phyloP scores from a whole-genome alignment of 768 basidiomycete genomes.

The Serendipita sp. region DNA sequence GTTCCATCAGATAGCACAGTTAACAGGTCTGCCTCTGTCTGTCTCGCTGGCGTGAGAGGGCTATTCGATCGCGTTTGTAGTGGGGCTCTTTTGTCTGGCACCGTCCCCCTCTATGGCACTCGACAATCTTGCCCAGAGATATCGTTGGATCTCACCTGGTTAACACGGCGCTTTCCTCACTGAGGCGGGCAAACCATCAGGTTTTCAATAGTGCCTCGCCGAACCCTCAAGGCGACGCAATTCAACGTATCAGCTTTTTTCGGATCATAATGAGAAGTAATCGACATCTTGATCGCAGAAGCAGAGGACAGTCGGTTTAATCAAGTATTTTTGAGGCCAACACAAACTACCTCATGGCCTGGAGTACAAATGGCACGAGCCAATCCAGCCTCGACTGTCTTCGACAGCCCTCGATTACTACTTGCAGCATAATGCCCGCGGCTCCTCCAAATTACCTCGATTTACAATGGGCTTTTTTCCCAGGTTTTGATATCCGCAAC shows the following conservation, averaged over 20 bases:
- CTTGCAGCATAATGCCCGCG: not conserved
- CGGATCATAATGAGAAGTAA: too few relatives aligned
- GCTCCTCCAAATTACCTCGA: not conserved
- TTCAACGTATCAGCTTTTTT: not conserved
- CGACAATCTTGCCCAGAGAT: not conserved
- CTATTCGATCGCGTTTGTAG: not conserved
- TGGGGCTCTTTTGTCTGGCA: constrained; percentile 3
- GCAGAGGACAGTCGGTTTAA: not conserved
- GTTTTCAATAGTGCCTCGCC: not conserved
- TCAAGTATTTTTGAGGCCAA: not conserved
- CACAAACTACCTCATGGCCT: not conserved
- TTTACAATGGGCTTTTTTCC: not conserved
- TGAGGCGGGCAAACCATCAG: not conserved
- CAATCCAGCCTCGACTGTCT: not conserved
- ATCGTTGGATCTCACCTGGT: not conserved
- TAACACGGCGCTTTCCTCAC: not conserved
- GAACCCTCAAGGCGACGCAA: not conserved
- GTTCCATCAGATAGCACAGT: not conserved
- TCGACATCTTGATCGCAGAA: not conserved
- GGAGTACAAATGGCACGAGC: constrained; percentile 1
- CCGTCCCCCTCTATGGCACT: not conserved
- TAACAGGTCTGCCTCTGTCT: not conserved
- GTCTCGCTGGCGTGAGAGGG: not conserved
- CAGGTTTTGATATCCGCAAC: constrained; percentile 6
- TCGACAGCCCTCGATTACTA: not conserved